These are phyloP conservation scores for Fraxinus angustifolia DNA, from an alignment of 305 asterid genomes.

Conservation along the genomic window DNA sequence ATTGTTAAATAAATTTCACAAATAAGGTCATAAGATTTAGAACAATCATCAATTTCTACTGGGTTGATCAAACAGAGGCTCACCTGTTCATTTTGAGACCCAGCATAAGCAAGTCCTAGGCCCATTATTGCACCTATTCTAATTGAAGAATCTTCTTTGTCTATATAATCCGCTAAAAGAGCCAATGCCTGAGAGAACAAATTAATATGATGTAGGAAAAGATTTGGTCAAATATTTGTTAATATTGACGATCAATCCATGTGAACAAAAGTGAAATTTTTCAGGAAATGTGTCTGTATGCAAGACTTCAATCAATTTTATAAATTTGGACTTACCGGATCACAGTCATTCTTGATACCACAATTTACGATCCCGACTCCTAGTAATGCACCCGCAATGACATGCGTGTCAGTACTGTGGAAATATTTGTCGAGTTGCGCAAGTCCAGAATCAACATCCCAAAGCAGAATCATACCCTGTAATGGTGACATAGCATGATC, in stretches of 20 bases:
- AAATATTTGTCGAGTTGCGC: constrained; percentile 96
- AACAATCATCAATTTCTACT: not conserved
- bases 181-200: constrained; percentile 72
- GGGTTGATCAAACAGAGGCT: constrained; percentile 19
- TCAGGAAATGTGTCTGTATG: not conserved
- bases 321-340: constrained; percentile 66
- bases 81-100: constrained; percentile 83
- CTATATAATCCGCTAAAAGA: constrained; percentile 72
- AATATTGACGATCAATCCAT: not conserved
- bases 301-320: not conserved
- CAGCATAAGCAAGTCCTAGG: constrained; percentile 96
- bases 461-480: constrained; percentile 96
- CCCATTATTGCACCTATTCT: constrained; percentile 99
- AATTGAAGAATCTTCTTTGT: constrained; percentile 71
- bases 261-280: not conserved
- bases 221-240: not conserved
- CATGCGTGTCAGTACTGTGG: constrained; percentile 80
- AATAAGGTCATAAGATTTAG: not conserved
- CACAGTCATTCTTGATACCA: constrained; percentile 78
- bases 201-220: constrained; percentile 13
- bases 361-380: constrained; percentile 97
- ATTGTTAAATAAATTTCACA: not conserved
- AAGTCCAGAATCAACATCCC: constrained; percentile 98
- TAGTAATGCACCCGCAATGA: constrained; percentile 80
- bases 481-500: constrained; percentile 18